Conservation (phyloP, 2,329 filamentous ascomycete species). For the Rutstroemia sp. region DNA sequence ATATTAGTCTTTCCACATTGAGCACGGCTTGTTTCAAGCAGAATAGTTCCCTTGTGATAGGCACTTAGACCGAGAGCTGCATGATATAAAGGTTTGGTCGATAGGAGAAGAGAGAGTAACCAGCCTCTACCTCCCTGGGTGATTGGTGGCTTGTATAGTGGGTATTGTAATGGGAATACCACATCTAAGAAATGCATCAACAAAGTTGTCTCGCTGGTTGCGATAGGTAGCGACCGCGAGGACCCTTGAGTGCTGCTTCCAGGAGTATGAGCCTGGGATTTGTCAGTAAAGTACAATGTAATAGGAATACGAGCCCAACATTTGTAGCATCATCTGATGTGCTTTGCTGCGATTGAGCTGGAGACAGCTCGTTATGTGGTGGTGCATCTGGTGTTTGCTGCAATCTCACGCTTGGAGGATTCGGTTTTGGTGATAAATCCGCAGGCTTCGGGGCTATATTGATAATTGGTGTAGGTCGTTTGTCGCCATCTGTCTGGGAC, state of each 20-base stretch:
- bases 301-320: background rate
- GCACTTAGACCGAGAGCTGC: constrained; percentile 47
- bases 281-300: background rate
- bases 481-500: constrained; percentile 4
- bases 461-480: background rate
- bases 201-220: constrained; percentile 37
- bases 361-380: background rate
- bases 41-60: constrained; percentile 34
- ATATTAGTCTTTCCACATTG: constrained; percentile 8
- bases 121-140: constrained; percentile 52
- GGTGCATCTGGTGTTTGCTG: background rate
- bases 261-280: background rate
- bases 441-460: background rate
- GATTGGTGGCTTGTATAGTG: constrained; percentile 51
- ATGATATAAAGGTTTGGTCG: constrained; percentile 51
- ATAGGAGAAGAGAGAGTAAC: constrained; percentile 45
- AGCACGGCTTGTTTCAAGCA: constrained; percentile 22
- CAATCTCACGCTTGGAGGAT: background rate
- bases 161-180: constrained; percentile 55
- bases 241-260: constrained; percentile 1
- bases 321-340: background rate
- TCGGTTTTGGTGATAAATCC: background rate
- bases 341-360: background rate
- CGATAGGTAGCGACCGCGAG: constrained; percentile 4
- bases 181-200: constrained; percentile 56